These are phyloP conservation scores for Penicillium sp. DNA, from an alignment of 2,329 filamentous ascomycete genomes.

Conservation along the genomic window DNA sequence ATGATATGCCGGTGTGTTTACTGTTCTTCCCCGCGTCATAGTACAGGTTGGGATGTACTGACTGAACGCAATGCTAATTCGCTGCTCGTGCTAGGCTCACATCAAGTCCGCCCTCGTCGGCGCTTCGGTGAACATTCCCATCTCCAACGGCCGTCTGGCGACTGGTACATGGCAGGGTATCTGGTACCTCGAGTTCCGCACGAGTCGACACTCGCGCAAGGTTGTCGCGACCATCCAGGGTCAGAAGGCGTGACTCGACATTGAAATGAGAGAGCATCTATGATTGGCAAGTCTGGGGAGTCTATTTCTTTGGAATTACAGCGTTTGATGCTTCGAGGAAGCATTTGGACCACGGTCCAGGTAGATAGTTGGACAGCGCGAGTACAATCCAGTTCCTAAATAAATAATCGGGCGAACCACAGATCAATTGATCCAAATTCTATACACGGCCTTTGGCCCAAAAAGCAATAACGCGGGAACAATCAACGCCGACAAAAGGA, in stretches of 20 bases:
- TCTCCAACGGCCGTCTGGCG: constrained; percentile 73
- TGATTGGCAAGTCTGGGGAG: constrained; percentile 5
- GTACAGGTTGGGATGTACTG: background rate
- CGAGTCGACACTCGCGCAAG: constrained; percentile 67
- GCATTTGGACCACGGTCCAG: background rate
- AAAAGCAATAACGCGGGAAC: constrained; percentile 26
- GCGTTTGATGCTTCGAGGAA: background rate
- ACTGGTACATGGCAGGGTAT: constrained; percentile 66
- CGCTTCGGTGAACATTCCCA: constrained; percentile 84
- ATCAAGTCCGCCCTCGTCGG: constrained; percentile 88
- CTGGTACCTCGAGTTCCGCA: constrained; percentile 89
- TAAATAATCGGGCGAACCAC: constrained; percentile 6
- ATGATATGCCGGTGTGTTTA: constrained; percentile 80
- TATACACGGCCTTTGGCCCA: constrained; percentile 34
- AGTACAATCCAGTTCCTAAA: background rate
- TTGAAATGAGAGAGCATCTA: constrained; percentile 11
- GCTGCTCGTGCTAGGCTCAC: constrained; percentile 60
- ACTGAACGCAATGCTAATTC: background rate
- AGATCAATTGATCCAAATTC: constrained; percentile 34
- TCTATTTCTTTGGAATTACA: background rate
- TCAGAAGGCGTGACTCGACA: constrained; percentile 52
- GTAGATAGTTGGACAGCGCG: constrained; percentile 1
- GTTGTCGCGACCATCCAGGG: constrained; percentile 94
- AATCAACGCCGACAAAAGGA: constrained; percentile 37
- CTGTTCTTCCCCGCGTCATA: constrained; percentile 2